Base-by-base conservation (phyloP, 176 grass and related monocot genomes). In the Musa acuminata region DNA sequence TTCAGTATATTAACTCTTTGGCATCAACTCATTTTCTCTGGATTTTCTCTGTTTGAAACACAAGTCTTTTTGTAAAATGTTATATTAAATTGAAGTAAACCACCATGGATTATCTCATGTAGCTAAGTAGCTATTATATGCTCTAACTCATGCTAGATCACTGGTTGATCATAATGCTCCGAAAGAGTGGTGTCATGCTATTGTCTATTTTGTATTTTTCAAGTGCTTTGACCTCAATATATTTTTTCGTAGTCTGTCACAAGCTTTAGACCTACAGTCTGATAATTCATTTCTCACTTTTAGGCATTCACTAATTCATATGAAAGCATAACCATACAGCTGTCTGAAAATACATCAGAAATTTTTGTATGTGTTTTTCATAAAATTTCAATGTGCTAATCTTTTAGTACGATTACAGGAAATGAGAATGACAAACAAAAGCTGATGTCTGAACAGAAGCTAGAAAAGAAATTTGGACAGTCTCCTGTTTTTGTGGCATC, bases 401-500 rank as follows among this genome's bases (percentile, higher is more conserved):
- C 11, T 79, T 70, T 77, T 35, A 57, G 23, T 73, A 55, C 73
- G 43, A 49, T 64, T 3, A 20, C 84, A 87, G 88, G 72, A 71
- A 80, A 77, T 87, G 88, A 82, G 48, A 78, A 52, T n/a, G 79
- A 84, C 52, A 87, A 87, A 66, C 19, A 72, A 79, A 72, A 68
- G 55, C 59, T 84, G 57, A 76, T 79, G 60, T 84, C 83, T 72
- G 82, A 90, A 71, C 76, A 87, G 57, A 90, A 90, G 73, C 72
- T 90, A 50, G 88, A 87, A 77, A 90, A 90, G 84, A 90, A 90
- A 68, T 90, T 87, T 78, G 88, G 88, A 12, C 88, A 90, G 76
- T 90, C 88, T 75, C 85, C 88, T 80, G 88, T 90, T 77, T 90
- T 90, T 87, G 88, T 87, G 79, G 84, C 88, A 50, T 87, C 88